Base-by-base conservation (phyloP, 139 green algal species). In the Chloropicon primus region DNA sequence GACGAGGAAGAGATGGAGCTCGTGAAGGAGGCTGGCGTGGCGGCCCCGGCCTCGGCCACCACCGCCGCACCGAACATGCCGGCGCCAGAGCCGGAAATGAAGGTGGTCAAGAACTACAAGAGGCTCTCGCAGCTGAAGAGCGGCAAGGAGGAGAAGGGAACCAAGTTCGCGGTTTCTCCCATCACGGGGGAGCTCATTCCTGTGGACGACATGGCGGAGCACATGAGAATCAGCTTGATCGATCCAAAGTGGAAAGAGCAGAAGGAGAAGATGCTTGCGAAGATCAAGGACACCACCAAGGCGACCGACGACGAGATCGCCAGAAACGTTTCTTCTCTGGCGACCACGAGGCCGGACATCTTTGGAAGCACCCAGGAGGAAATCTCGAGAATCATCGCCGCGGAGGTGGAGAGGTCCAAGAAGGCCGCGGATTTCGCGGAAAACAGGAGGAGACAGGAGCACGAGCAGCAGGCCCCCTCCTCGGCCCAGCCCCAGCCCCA, bases 291-390 rank as follows among this genome's bases (percentile, higher is more conserved):
- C 27, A 92, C 87, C 23, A 93, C 90, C 0, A 86, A 91, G 77
- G 94, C 95, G 17, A 79, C 71, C 24, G 94, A 99, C 81, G 93
- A 98, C 27, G 95, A 99, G 85, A 97, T 99, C 80, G 84, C 82
- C 0, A 74, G 82, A 79, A 99, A 99, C 86, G 87, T 99, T 27
- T 54, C 93, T 28, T 77, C 78, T 10, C 89, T 99, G 28, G 92
- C 94, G 0, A 74, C 76, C 21, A 94, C 89, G 24, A 87, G 93
- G 1, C 95, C 95, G 1, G 94, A 99, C 80, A 95, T 99, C 74
- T 99, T 99, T 80, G 93, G 91, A 0, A 91, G 86, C 10, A 94
- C 87, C 0, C 85, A 92, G 80, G 90, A 95, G 81, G 94, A 97
- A 85, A 79, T 98, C 78, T 75, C 80, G 1, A 76, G 72, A 41